Conservation (phyloP, 2,329 filamentous ascomycete genomes). For the Piedraia hortae region DNA sequence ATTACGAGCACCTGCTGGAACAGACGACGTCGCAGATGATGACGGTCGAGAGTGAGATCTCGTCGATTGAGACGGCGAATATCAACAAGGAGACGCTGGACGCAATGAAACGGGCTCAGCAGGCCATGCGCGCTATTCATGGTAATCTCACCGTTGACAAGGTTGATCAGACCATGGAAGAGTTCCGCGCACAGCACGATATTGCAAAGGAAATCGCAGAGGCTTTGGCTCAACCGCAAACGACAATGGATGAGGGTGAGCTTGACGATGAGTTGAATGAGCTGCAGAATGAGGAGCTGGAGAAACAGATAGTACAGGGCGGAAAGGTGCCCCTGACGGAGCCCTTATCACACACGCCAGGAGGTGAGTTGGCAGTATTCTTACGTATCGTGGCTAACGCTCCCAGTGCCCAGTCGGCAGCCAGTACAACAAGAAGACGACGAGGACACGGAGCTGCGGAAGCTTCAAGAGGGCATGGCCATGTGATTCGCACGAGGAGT, state of each 20-base stretch:
- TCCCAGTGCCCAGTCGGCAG: constrained; percentile 9
- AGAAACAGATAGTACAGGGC: constrained; percentile 79
- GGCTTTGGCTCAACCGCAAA: constrained; percentile 45
- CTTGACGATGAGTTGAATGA: constrained; percentile 62
- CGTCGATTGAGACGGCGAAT: constrained; percentile 89
- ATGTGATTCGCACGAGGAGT: constrained; percentile 36
- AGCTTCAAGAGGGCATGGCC: constrained; percentile 88
- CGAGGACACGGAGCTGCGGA: constrained; percentile 81
- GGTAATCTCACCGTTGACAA: constrained; percentile 74
- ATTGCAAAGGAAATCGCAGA: constrained; percentile 80
- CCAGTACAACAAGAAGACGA: constrained; percentile 47
- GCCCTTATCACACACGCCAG: too few species aligned
- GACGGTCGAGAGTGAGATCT: constrained; percentile 84
- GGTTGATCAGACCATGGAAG: constrained; percentile 87
- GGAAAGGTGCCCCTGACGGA: constrained; percentile 61
- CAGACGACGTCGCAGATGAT: constrained; percentile 74
- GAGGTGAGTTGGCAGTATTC: constrained; percentile 46
- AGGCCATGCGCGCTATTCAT: constrained; percentile 84
- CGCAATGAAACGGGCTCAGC: constrained; percentile 74
- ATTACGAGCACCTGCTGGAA: constrained; percentile 69
- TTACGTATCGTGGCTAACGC: constrained; percentile 42
- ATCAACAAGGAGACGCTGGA: constrained; percentile 92
- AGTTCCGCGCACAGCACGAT: constrained; percentile 69
- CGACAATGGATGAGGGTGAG: constrained; percentile 60
- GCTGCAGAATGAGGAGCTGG: constrained; percentile 74